Percentiles rank a stretch among this genome's conserved stretches.
phyloP scores from a whole-genome alignment of 2,329 filamentous ascomycete genomes.

The Didymellaceae sp. region DNA sequence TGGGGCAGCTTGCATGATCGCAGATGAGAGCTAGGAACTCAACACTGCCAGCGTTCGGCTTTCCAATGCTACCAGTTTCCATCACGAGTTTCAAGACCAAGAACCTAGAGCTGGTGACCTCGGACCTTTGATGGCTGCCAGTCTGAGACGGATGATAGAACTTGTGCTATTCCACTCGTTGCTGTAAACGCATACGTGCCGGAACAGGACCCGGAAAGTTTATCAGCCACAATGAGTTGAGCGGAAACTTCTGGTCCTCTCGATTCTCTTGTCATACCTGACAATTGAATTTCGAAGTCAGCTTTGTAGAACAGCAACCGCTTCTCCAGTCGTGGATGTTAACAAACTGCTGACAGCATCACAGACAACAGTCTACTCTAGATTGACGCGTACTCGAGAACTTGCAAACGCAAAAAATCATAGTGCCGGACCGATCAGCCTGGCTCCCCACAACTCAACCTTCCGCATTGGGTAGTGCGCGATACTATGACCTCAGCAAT shows the following conservation, averaged over 20 bases:
- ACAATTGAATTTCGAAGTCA: too few relatives aligned
- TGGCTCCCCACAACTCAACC: slow-evolving; percentile 2
- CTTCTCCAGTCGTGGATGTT: not conserved
- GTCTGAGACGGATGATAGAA: too few relatives aligned
- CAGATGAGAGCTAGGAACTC: not conserved
- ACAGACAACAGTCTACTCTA: too few relatives aligned
- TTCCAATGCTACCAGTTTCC: not conserved
- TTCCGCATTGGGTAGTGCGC: slow-evolving; percentile 14
- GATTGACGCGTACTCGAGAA: too few relatives aligned
- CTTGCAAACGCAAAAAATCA: not conserved
- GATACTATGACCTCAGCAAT: slow-evolving; percentile 14
- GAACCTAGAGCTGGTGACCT: too few relatives aligned
- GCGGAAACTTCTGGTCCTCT: too few relatives aligned
- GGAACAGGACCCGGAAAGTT: too few relatives aligned
- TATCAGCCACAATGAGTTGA: too few relatives aligned
- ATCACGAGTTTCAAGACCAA: not conserved
- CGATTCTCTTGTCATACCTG: too few relatives aligned
- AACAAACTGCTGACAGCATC: not conserved
- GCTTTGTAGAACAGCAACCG: not conserved
- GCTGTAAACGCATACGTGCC: too few relatives aligned
- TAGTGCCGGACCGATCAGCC: not conserved
- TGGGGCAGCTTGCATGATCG: slow-evolving; percentile 12
- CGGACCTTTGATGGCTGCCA: too few relatives aligned
- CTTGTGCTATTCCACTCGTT: too few relatives aligned
- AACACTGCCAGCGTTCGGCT: not conserved